Evolutionary conservation across 2,329 filamentous ascomycete species (phyloP).

Genomic region (Thielaviopsis populi): DNA sequence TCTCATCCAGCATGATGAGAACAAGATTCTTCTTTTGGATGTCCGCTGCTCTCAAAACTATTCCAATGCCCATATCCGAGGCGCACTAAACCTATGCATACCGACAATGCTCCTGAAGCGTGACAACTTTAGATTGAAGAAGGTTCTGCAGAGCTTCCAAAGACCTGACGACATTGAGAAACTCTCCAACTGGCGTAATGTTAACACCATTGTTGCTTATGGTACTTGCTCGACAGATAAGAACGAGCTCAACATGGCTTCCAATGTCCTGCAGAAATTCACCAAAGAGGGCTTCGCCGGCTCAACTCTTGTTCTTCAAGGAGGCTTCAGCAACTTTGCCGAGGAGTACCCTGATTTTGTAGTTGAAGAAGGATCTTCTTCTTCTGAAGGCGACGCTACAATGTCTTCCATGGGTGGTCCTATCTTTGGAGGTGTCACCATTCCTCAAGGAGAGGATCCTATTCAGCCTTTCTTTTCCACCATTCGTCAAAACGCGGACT

Average conservation of each 20-base stretch:
- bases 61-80: constrained; percentile 54
- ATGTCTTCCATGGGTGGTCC: constrained; percentile 33
- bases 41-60: constrained; percentile 78
- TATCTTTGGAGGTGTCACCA: constrained; percentile 76
- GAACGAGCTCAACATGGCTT: constrained; percentile 64
- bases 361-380: constrained; percentile 31
- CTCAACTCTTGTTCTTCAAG: constrained; percentile 57
- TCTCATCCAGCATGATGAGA: constrained; percentile 32
- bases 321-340: constrained; percentile 66
- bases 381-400: constrained; percentile 27
- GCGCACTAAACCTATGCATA: constrained; percentile 85
- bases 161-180: constrained; percentile 50
- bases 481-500: constrained; percentile 90
- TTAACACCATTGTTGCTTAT: constrained; percentile 71
- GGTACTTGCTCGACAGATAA: constrained; percentile 61
- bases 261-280: constrained; percentile 91
- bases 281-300: constrained; percentile 68
- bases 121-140: constrained; percentile 76
- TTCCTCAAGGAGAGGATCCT: constrained; percentile 51
- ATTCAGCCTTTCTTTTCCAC: constrained; percentile 84
- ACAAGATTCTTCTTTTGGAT: constrained; percentile 46
- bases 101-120: constrained; percentile 87
- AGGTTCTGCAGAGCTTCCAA: constrained; percentile 75
- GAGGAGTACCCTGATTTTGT: constrained; percentile 49
- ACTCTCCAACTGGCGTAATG: constrained; percentile 63